Conservation (phyloP, 306 rosid genomes). For the Echinosophora koreensis region DNA sequence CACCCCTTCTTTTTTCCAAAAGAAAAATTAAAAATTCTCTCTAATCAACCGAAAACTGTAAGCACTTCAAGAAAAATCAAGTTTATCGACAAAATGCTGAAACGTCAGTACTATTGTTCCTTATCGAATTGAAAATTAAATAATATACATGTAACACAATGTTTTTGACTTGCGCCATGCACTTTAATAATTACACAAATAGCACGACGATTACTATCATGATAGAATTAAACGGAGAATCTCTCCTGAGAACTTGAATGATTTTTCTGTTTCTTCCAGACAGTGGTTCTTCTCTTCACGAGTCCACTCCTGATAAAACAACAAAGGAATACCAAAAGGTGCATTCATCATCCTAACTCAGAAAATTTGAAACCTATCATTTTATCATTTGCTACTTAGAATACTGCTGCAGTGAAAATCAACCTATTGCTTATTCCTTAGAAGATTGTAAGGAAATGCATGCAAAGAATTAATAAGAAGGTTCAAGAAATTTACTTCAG, state of each 20-base stretch:
- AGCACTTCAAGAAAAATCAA: background rate
- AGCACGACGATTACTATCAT: constrained; percentile 37
- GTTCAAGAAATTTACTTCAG: constrained; percentile 64
- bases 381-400: background rate
- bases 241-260: constrained; percentile 89
- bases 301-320: constrained; percentile 72
- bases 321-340: constrained; percentile 3
- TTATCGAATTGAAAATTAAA: constrained; percentile 36
- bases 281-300: constrained; percentile 97
- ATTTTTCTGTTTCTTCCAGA: constrained; percentile 94
- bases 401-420: background rate
- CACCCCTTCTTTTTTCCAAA: too few species aligned
- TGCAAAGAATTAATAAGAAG: constrained; percentile 7
- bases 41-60: too few species aligned
- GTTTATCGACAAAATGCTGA: background rate
- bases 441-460: background rate
- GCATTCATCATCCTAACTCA: constrained; percentile 15
- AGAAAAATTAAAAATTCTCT: too few species aligned
- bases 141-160: constrained; percentile 20
- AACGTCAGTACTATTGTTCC: constrained; percentile 24
- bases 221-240: constrained; percentile 91
- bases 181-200: constrained; percentile 35
- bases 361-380: constrained; percentile 9
- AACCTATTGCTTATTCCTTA: constrained; percentile 20
- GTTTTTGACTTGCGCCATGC: constrained; percentile 44